Evolutionary conservation across 129 eudicot genomes (phyloP).

Genomic region (Flaveria linearis): DNA sequence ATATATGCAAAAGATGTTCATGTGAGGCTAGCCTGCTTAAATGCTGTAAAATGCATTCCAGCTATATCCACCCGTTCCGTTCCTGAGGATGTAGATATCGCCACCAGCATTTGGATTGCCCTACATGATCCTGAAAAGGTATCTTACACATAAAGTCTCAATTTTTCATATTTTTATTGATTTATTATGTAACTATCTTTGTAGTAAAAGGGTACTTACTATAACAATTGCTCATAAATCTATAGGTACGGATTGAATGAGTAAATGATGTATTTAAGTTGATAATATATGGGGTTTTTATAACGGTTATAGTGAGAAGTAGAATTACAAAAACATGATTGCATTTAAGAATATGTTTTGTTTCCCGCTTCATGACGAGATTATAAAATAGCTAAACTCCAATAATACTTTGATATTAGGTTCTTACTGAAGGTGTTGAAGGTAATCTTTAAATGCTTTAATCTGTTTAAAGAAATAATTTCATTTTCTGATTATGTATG

Average conservation of each 20-base stretch:
- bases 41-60: constrained; percentile 94
- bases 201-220: not conserved
- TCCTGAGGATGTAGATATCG: constrained; percentile 78
- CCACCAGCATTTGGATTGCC: constrained; percentile 97
- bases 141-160: not conserved
- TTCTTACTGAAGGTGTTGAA: not conserved
- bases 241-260: not conserved
- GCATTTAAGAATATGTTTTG: not conserved
- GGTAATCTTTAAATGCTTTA: not conserved
- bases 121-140: constrained; percentile 97
- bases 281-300: not conserved
- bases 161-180: not conserved
- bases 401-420: not conserved
- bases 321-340: not conserved
- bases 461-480: not conserved
- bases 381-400: not conserved
- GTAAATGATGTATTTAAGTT: not conserved
- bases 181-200: not conserved
- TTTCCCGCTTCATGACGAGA: not conserved
- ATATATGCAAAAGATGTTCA: constrained; percentile 94
- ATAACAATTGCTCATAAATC: not conserved
- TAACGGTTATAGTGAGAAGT: not conserved
- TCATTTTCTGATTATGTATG: not conserved
- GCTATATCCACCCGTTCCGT: constrained; percentile 80
- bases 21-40: constrained; percentile 94